These are phyloP conservation scores for Neurospora sp. DNA, from an alignment of 495 filamentous ascomycete species.

Conservation along the genomic window DNA sequence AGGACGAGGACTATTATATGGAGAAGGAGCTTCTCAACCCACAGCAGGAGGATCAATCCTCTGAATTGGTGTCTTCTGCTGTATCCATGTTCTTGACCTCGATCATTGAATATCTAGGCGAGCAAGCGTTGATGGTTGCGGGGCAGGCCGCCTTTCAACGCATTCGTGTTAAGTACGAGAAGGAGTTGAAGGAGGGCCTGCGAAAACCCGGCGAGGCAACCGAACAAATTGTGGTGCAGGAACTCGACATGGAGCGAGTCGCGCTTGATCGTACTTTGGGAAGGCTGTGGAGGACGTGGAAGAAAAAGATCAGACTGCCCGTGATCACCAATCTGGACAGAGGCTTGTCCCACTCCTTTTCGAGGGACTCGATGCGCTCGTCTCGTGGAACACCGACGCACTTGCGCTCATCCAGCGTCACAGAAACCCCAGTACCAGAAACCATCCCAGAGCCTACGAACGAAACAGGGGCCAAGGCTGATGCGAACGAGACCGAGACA, in stretches of 20 bases:
- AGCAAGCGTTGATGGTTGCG: slow-evolving; percentile 78
- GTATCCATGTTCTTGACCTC: slow-evolving; percentile 94
- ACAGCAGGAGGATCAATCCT: slow-evolving; percentile 39
- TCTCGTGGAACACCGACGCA: slow-evolving; percentile 10
- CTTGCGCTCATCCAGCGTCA: slow-evolving; percentile 29
- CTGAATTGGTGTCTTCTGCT: slow-evolving; percentile 73
- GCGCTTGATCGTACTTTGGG: slow-evolving; percentile 82
- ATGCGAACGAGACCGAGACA: background rate
- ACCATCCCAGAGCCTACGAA: slow-evolving; percentile 15
- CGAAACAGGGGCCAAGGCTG: slow-evolving; percentile 1
- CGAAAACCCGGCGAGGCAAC: slow-evolving; percentile 29
- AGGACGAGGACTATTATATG: slow-evolving; percentile 84
- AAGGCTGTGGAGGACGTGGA: slow-evolving; percentile 90
- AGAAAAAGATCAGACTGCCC: slow-evolving; percentile 61
- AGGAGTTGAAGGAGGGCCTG: slow-evolving; percentile 39
- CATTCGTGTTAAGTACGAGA: slow-evolving; percentile 40
- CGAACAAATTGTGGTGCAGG: slow-evolving; percentile 71
- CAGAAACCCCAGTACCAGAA: slow-evolving; percentile 16
- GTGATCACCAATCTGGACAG: slow-evolving; percentile 18
- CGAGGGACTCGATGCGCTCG: slow-evolving; percentile 25
- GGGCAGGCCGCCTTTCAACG: slow-evolving; percentile 79
- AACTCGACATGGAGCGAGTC: slow-evolving; percentile 86
- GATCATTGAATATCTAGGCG: slow-evolving; percentile 87
- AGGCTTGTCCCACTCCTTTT: slow-evolving; percentile 27
- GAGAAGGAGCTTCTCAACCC: slow-evolving; percentile 57